These are phyloP conservation scores for Iodosphaeria phyllophila DNA, from an alignment of 2,329 filamentous ascomycete species.

Conservation along the genomic window DNA sequence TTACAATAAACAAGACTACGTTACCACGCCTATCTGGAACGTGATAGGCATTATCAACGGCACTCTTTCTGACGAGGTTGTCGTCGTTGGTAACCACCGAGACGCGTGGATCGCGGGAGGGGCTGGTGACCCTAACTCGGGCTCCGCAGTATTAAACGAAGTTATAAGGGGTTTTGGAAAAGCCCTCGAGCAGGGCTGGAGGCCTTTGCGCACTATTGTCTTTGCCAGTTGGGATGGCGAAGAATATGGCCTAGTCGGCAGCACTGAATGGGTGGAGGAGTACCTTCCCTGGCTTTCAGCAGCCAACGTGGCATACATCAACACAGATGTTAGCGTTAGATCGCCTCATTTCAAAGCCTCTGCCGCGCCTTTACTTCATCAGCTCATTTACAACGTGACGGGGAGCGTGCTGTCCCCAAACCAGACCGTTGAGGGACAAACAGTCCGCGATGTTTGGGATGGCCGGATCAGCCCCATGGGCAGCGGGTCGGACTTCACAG, in stretches of 20 bases:
- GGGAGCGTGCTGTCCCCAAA: slow-evolving; percentile 50
- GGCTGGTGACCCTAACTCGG: slow-evolving; percentile 65
- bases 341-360: slow-evolving; percentile 45
- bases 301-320: slow-evolving; percentile 65
- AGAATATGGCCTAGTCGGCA: slow-evolving; percentile 74
- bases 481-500: slow-evolving; percentile 56
- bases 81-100: slow-evolving; percentile 82
- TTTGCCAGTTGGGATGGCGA: slow-evolving; percentile 72
- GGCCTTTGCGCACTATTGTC: slow-evolving; percentile 74
- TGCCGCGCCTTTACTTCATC: slow-evolving; percentile 60
- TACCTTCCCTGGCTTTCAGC: slow-evolving; percentile 62
- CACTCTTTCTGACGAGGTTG: slow-evolving; percentile 63
- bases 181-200: slow-evolving; percentile 56
- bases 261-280: slow-evolving; percentile 87
- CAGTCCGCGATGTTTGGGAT: slow-evolving; percentile 49
- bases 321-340: slow-evolving; percentile 58
- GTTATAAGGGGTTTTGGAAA: slow-evolving; percentile 55
- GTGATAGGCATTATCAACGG: slow-evolving; percentile 88
- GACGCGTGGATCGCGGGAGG: slow-evolving; percentile 81
- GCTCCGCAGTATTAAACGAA: slow-evolving; percentile 64
- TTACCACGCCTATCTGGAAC: slow-evolving; percentile 71
- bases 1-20: slow-evolving; percentile 65
- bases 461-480: slow-evolving; percentile 46
- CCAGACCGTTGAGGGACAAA: slow-evolving; percentile 51
- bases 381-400: slow-evolving; percentile 50